Percentiles rank a stretch among this genome's conserved stretches.
Conservation (phyloP, 2,329 filamentous ascomycete genomes). For the Cadophora sp. region DNA sequence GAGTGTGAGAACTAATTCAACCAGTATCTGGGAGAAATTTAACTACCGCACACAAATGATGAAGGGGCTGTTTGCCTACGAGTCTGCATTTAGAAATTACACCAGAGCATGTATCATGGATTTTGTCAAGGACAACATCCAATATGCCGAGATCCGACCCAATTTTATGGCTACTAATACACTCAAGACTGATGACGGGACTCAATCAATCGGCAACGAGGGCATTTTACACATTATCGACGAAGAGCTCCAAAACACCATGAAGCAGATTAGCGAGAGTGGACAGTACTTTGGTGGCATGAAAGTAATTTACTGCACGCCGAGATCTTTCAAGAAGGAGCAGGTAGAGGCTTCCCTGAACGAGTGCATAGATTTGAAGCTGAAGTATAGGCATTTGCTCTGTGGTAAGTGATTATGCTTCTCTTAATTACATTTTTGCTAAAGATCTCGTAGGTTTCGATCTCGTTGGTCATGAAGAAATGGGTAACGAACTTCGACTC, state of each 20-base stretch:
- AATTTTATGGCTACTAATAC: slow-evolving; percentile 71
- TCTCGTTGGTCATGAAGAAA: slow-evolving; percentile 71
- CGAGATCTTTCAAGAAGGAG: slow-evolving; percentile 60
- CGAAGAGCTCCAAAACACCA: slow-evolving; percentile 58
- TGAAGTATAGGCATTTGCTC: slow-evolving; percentile 61
- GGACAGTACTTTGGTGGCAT: slow-evolving; percentile 63
- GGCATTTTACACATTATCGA: slow-evolving; percentile 68
- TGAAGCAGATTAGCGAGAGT: slow-evolving; percentile 47
- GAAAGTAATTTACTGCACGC: slow-evolving; percentile 76
- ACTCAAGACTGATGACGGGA: slow-evolving; percentile 65
- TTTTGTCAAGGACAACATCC: slow-evolving; percentile 69
- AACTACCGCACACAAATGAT: slow-evolving; percentile 74
- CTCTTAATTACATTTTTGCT: not conserved
- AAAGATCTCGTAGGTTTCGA: slow-evolving; percentile 62
- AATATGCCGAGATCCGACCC: slow-evolving; percentile 74
- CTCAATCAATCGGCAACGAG: slow-evolving; percentile 56
- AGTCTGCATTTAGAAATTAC: slow-evolving; percentile 66
- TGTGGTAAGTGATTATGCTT: slow-evolving; percentile 57
- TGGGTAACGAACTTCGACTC: slow-evolving; percentile 64
- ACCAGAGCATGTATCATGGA: slow-evolving; percentile 64
- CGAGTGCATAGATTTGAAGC: slow-evolving; percentile 68
- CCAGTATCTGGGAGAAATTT: slow-evolving; percentile 64
- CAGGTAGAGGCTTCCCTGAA: slow-evolving; percentile 59
- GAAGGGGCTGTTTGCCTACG: slow-evolving; percentile 75
- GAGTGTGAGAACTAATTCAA: slow-evolving; percentile 27